Conservation (phyloP, 2,329 filamentous ascomycete genomes). For the Penicillium sp. region DNA sequence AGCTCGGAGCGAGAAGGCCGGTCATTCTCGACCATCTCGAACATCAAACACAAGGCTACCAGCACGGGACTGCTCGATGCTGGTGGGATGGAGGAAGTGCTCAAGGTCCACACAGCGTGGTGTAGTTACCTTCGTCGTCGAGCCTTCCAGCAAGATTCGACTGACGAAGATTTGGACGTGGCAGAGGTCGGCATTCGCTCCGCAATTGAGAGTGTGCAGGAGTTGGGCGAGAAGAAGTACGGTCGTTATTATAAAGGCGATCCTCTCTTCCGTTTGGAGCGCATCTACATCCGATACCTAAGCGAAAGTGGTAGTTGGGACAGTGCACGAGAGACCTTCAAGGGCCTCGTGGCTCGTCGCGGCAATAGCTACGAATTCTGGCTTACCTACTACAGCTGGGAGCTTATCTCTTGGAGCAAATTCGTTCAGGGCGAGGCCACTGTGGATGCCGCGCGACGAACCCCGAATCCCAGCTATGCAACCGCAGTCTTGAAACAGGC, state of each 20-base stretch:
- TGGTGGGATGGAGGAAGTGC: slow-evolving; percentile 79
- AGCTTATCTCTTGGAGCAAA: slow-evolving; percentile 69
- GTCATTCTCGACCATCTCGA: slow-evolving; percentile 75
- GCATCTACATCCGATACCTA: slow-evolving; percentile 87
- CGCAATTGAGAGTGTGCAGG: slow-evolving; percentile 78
- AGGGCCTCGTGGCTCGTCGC: slow-evolving; percentile 65
- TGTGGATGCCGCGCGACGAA: slow-evolving; percentile 53
- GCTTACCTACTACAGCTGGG: slow-evolving; percentile 88
- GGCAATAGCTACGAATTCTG: slow-evolving; percentile 88
- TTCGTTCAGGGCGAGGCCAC: slow-evolving; percentile 54
- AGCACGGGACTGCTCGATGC: slow-evolving; percentile 80
- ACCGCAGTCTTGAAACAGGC: slow-evolving; percentile 75
- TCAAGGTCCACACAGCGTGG: slow-evolving; percentile 92
- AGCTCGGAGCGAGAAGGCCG: slow-evolving; percentile 75
- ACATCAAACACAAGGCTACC: slow-evolving; percentile 89
- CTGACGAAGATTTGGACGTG: slow-evolving; percentile 80
- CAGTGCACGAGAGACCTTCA: slow-evolving; percentile 74
- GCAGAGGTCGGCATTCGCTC: slow-evolving; percentile 85
- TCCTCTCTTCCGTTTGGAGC: slow-evolving; percentile 80
- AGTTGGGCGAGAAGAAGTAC: slow-evolving; percentile 73
- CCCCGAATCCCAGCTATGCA: slow-evolving; percentile 67
- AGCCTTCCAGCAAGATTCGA: slow-evolving; percentile 70
- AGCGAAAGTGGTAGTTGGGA: slow-evolving; percentile 77
- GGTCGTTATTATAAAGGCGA: slow-evolving; percentile 79
- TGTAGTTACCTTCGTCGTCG: slow-evolving; percentile 87